Percentiles rank a stretch among this genome's conserved stretches.
These are phyloP conservation scores for Clarkia xantiana DNA, from an alignment of 345 rosid genomes.

Conservation along the genomic window DNA sequence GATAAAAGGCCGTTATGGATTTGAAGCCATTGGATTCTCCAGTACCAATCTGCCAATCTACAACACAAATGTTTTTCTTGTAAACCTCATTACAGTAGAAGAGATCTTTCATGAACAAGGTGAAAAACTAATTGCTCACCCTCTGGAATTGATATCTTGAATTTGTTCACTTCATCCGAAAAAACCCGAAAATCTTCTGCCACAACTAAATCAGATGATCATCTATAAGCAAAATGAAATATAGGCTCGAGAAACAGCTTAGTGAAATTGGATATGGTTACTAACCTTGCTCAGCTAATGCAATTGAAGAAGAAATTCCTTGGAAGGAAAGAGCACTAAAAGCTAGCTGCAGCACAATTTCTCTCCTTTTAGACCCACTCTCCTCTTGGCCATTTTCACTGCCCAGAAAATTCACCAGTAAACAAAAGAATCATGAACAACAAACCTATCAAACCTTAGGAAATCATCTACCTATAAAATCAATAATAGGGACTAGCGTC, in stretches of 20 bases:
- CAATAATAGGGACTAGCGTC: too few relatives aligned
- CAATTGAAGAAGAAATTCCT: constrained; percentile 15
- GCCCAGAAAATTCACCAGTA: background rate
- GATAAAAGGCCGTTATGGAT: constrained; percentile 77
- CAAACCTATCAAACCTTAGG: too few relatives aligned
- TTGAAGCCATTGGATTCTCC: constrained; percentile 74
- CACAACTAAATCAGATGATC: constrained; percentile 12
- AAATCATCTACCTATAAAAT: too few relatives aligned
- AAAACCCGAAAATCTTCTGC: constrained; percentile 36
- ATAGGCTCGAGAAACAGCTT: background rate
- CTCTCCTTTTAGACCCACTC: constrained; percentile 36
- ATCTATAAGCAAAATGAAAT: background rate
- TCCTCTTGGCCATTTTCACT: constrained; percentile 1
- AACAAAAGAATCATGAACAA: too few relatives aligned
- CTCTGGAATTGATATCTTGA: constrained; percentile 65
- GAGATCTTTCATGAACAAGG: background rate
- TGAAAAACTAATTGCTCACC: constrained; percentile 18
- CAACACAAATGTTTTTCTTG: constrained; percentile 3
- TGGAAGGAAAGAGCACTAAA: constrained; percentile 37
- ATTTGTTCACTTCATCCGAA: constrained; percentile 68
- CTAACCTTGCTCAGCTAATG: constrained; percentile 26
- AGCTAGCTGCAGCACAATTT: constrained; percentile 30
- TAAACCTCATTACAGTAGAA: background rate
- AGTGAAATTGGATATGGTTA: too few relatives aligned
- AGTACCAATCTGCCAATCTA: constrained; percentile 66